Base-by-base conservation (phyloP, 768 basidiomycete genomes). In the Hypsizygus marmoreus region DNA sequence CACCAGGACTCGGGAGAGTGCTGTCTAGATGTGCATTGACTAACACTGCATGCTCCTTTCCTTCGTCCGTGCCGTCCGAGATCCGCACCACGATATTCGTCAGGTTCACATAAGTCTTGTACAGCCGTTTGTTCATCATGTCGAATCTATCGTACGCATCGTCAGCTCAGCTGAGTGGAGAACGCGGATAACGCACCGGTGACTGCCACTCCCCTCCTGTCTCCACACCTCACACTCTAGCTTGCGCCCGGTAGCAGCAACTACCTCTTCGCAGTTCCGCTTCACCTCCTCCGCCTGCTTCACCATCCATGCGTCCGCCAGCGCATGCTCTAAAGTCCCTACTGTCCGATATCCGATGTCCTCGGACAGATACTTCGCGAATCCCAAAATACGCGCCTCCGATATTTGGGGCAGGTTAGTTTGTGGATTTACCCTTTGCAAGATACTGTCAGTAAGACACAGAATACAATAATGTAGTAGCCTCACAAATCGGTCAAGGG, bases 191-290 rank as follows among this genome's bases (percentile, higher is more conserved):
- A 70, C 85, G 57, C 54, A 93, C 91, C 89, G 73, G 70, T 95
- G 93, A 53, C 79, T 85, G 4, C 94, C 93, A 51, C 83, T 90
- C 2, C 94, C 93, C 55, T 86, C 76, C 65, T 97, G 95, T 45
- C 86, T 73, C 88, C 91, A 95, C 0, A 95, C 82, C 59, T 97
- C 92, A 57, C 95, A 94, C 59, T 95, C 75, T n/a, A 95, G 68
- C 34, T 84, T 84, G 36, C 84, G 69, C 49, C 73, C 66, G 2
- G 59, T 70, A 30, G 60, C 63, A 24, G 61, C 60, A 6, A 77
- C 74, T 22, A 80, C 64, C 37, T 66, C 65, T 34, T 86, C 81
- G 60, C 93, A 95, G 40, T 82, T 65, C 24, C 65, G 63, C 57
- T 82, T 72, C 28, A 95, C 63, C 33, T 72, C 71, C 42, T 82